phyloP scores from a whole-genome alignment of 176 grass and related monocot species.

The Cocos nucifera region DNA sequence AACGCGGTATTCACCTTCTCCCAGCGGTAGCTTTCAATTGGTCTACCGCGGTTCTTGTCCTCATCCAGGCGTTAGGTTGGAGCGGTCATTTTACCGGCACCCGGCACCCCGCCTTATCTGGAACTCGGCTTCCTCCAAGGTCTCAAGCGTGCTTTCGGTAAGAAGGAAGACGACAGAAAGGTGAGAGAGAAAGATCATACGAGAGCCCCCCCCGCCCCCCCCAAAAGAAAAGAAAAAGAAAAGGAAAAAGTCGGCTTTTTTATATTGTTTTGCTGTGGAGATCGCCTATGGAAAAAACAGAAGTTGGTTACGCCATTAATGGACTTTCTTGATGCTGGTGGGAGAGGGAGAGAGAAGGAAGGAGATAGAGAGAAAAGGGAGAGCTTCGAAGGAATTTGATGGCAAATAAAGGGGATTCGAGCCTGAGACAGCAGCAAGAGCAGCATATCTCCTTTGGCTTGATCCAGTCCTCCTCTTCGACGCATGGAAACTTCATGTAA shows the following conservation, averaged over 20 bases:
- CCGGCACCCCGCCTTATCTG: too few relatives aligned
- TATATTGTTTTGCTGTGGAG: too few relatives aligned
- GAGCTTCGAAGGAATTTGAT: constrained; percentile 19
- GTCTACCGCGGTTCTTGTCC: constrained; percentile 2
- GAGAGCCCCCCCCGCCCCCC: too few relatives aligned
- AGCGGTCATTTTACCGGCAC: neutral
- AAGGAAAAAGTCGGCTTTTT: too few relatives aligned
- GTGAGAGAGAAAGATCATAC: too few relatives aligned
- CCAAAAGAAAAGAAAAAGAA: too few relatives aligned
- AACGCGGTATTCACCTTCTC: neutral
- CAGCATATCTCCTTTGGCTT: constrained; percentile 6
- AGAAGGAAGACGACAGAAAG: too few relatives aligned
- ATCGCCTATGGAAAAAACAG: constrained; percentile 28
- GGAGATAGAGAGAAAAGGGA: constrained; percentile 11
- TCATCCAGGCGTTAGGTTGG: neutral
- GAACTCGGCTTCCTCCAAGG: too few relatives aligned
- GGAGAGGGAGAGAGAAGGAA: constrained; percentile 25
- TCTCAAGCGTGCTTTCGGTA: too few relatives aligned
- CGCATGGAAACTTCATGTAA: too few relatives aligned
- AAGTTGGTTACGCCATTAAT: constrained; percentile 67
- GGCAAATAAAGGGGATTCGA: constrained; percentile 23
- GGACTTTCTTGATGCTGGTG: constrained; percentile 21
- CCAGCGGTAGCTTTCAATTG: neutral
- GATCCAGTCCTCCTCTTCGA: too few relatives aligned
- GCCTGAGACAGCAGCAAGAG: constrained; percentile 12